Conservation (phyloP, 176 grass and related monocot species). For the Cocos nucifera region DNA sequence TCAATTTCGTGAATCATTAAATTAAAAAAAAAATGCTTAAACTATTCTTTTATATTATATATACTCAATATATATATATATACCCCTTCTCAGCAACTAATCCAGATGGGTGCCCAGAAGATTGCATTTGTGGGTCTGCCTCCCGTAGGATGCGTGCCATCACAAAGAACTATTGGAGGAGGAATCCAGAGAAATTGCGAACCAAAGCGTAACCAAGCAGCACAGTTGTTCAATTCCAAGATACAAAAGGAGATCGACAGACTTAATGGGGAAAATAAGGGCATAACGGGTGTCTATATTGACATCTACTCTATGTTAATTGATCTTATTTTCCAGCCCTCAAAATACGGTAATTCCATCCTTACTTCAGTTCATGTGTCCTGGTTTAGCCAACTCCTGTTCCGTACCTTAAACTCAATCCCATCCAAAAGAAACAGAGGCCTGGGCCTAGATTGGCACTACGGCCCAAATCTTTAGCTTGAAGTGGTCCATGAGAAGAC, state of each 20-base stretch:
- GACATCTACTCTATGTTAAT: conserved; percentile 47
- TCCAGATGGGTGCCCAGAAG: conserved; percentile 34
- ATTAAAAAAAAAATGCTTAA: background rate
- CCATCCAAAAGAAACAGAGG: too few species aligned
- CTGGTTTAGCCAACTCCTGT: too few species aligned
- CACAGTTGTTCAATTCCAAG: conserved; percentile 49
- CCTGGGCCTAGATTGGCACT: too few species aligned
- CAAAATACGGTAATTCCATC: conserved; percentile 21
- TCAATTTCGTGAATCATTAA: background rate
- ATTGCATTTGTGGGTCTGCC: conserved; percentile 56
- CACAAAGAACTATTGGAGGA: conserved; percentile 53
- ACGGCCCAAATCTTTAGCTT: too few species aligned
- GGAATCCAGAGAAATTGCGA: conserved; percentile 30
- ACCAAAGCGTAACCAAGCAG: conserved; percentile 38
- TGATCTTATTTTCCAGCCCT: conserved; percentile 30
- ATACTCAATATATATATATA: background rate
- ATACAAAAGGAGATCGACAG: conserved; percentile 17
- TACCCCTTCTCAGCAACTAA: conserved; percentile 23
- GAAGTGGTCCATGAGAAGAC: too few species aligned
- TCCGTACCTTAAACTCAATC: too few species aligned
- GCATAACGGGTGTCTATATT: conserved; percentile 25
- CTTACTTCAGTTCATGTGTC: too few species aligned
- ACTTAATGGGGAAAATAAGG: background rate
- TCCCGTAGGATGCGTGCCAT: conserved; percentile 69
- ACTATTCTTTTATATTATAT: background rate